Base-by-base conservation (phyloP, 108 stramenopile species). In the Discostella stelligeroides region DNA sequence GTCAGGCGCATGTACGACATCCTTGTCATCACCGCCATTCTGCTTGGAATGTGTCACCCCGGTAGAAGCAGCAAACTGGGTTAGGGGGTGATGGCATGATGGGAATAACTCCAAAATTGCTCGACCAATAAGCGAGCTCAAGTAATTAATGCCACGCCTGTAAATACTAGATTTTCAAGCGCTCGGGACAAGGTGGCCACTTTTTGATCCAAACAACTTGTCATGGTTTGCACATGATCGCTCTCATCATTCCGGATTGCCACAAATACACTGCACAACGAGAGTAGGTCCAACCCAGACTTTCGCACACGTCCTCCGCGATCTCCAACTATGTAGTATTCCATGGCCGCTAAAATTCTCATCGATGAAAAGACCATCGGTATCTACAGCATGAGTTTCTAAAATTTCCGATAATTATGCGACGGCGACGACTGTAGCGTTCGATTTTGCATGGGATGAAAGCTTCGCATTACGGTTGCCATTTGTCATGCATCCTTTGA, bases 371-470 rank as follows among this genome's bases (percentile, higher is more conserved):
- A 69, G 67, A 2, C 63, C 72, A 60, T 96, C 94, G 23, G 95
- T 96, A 55, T 89, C 85, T 4, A 84, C 82, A 10, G 95, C 92
- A 62, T 96, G 92, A 11, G 82, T 76, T 62, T 96, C 95, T n/a
- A 96, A 51, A 64, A 89, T 60, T 60, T 91, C 88, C n/a, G 56
- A 74, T 49, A 96, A 88, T 47, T 88, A n/a, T n/a, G n/a, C n/a
- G n/a, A n/a, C n/a, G n/a, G n/a, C n/a, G n/a, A n/a, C n/a, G n/a
- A n/a, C n/a, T n/a, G n/a, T n/a, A n/a, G n/a, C n/a, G n/a, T n/a
- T n/a, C n/a, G n/a, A n/a, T n/a, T n/a, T n/a, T n/a, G n/a, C n/a
- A n/a, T n/a, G n/a, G n/a, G n/a, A n/a, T n/a, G n/a, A n/a, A n/a
- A n/a, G n/a, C n/a, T n/a, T n/a, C n/a, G n/a, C n/a, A n/a, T n/a